phyloP scores from a whole-genome alignment of 768 basidiomycete species.

The Tricholoma flavovirens region DNA sequence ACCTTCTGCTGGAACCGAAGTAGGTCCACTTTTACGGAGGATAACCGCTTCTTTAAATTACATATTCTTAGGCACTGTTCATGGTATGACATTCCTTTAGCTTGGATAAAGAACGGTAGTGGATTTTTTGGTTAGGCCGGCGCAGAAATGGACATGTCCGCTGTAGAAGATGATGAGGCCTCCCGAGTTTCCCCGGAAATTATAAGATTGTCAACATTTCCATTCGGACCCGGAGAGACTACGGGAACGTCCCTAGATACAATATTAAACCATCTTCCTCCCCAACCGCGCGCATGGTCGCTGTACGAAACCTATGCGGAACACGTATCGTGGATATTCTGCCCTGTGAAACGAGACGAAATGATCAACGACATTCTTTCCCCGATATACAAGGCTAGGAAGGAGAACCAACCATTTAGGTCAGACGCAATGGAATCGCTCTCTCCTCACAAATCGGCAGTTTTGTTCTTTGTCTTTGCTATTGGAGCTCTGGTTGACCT shows the following conservation, averaged over 20 bases:
- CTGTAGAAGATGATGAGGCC: conserved; percentile 30
- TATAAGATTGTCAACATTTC: conserved; percentile 40
- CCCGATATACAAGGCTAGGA: conserved; percentile 56
- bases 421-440: conserved; percentile 24
- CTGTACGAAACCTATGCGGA: conserved; percentile 68
- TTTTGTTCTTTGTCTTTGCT: conserved; percentile 51
- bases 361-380: conserved; percentile 62
- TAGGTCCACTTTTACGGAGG: conserved; percentile 15
- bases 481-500: conserved; percentile 55
- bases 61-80: conserved; percentile 39
- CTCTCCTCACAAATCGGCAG: conserved; percentile 47
- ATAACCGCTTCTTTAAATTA: not conserved
- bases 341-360: conserved; percentile 61
- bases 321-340: conserved; percentile 57
- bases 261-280: conserved; percentile 45
- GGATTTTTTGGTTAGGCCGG: conserved; percentile 37
- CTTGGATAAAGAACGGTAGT: not conserved
- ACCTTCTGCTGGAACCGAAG: conserved; percentile 70
- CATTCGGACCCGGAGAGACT: conserved; percentile 39
- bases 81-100: conserved; percentile 33
- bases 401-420: conserved; percentile 29
- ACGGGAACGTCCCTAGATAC: conserved; percentile 35
- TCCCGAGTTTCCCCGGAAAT: conserved; percentile 39
- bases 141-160: conserved; percentile 34
- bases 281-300: conserved; percentile 55